Evolutionary conservation across 306 rosid genomes (phyloP), one percentile per base, ranked within the genome.

Genomic region (Acmispon strigosus): DNA sequence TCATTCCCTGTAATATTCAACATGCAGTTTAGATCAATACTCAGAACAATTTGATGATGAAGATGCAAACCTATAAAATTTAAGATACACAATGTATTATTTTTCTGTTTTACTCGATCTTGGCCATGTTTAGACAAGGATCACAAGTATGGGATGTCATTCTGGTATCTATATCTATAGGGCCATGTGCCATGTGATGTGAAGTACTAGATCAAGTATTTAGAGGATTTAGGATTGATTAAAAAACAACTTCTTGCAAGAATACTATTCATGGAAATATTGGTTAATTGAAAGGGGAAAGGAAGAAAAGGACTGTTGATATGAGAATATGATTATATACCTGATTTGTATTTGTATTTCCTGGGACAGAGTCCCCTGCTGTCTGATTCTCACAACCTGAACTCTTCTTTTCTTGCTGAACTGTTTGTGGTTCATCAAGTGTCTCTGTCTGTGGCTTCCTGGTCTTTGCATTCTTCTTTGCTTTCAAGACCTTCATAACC

Each of bases 401-500:
- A 81, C 56, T 67, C 32, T 73, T 59, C 50, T 54, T 79, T 52
- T 77, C 82, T 1, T 53, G 15, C 51, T 62, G n/a, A n/a, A n/a
- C n/a, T n/a, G n/a, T n/a, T n/a, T n/a, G 29, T 12, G 39, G 19
- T 75, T 72, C 78, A 72, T 71, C 89, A 16, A 62, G 66, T 5
- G 78, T 32, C 22, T 84, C 92, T 66, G 19, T 58, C 49, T 73
- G 86, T 74, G 76, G 81, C 75, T 87, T 86, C 87, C 83, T 91
- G 4, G 86, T 76, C 81, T 90, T 94, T 49, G 92, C 92, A 29
- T 80, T 61, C 76, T 89, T 95, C 85, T 91, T 95, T 18, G 97
- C 97, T 63, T 86, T 80, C 82, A 91, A 76, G 8, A 95, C 99
- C 87, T 86, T 88, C 87, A 84, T 72, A 39, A 95, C 99, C 87